These are phyloP conservation scores for Hypoxylon subgilvum DNA, from an alignment of 495 filamentous ascomycete species.

Conservation along the genomic window DNA sequence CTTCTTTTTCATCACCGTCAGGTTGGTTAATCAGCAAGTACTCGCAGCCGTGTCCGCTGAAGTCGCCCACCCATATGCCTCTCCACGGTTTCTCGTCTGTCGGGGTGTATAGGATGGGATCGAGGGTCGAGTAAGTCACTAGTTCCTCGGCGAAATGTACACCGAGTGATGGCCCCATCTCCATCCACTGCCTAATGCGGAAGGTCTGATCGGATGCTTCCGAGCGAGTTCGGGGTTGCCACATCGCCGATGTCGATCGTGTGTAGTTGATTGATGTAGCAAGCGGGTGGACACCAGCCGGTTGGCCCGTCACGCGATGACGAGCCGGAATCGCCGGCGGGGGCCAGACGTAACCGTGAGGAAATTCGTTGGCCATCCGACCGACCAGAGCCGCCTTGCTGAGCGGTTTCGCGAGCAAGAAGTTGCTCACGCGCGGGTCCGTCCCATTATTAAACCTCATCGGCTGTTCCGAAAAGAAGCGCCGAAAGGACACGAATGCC, in stretches of 20 bases:
- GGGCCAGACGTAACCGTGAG: conserved; percentile 71
- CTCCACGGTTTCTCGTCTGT: conserved; percentile 79
- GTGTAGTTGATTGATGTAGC: conserved; percentile 33
- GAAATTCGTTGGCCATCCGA: conserved; percentile 41
- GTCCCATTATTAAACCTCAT: conserved; percentile 53
- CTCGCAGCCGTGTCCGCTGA: conserved; percentile 85
- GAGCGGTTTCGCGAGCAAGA: conserved; percentile 53
- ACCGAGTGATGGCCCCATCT: conserved; percentile 50
- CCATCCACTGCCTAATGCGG: conserved; percentile 74
- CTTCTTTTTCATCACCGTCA: conserved; percentile 47
- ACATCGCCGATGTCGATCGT: conserved; percentile 49
- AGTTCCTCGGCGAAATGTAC: conserved; percentile 67
- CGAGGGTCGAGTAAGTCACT: conserved; percentile 77
- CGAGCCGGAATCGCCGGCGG: conserved; percentile 69
- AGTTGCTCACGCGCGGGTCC: conserved; percentile 49
- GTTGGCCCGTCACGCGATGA: conserved; percentile 53
- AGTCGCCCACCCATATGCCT: conserved; percentile 93
- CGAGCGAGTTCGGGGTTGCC: conserved; percentile 48
- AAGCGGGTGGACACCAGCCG: conserved; percentile 43
- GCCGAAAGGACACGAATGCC: conserved; percentile 30
- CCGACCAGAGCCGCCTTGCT: conserved; percentile 25
- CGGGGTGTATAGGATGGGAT: conserved; percentile 73
- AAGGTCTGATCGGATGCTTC: conserved; percentile 70
- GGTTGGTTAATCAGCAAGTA: conserved; percentile 80
- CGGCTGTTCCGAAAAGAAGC: conserved; percentile 56